phyloP scores from a whole-genome alignment of 192 early-diverging fungal genomes.

The Rhizophagus sp. region DNA sequence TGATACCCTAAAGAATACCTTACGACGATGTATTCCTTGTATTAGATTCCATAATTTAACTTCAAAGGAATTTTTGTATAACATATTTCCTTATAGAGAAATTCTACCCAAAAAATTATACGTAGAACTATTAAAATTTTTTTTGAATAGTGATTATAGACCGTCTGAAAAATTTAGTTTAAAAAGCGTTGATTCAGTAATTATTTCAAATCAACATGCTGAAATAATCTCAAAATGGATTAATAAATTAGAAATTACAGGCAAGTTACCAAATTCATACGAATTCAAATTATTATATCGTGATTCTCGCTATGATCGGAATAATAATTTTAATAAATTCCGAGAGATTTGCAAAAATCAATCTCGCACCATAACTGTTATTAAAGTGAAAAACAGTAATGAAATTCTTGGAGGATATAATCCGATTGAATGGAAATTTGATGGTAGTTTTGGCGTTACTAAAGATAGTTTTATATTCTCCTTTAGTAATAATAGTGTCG shows the following conservation, averaged over 20 bases:
- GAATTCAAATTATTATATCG: conserved; percentile 4
- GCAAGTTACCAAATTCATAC: neutral
- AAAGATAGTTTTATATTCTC: neutral
- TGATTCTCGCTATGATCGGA: neutral
- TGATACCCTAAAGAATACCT: neutral
- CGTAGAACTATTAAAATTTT: neutral
- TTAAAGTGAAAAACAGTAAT: neutral
- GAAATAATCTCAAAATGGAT: conserved; percentile 3
- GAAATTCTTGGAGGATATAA: conserved; percentile 20
- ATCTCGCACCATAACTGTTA: neutral
- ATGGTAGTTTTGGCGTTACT: neutral
- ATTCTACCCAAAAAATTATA: neutral
- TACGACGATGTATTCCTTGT: neutral
- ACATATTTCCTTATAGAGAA: neutral
- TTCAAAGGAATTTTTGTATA: neutral
- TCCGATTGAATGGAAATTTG: conserved; percentile 3
- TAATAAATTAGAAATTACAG: neutral
- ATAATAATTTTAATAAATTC: neutral
- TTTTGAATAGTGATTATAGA: neutral
- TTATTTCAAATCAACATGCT: neutral
- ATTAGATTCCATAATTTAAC: neutral
- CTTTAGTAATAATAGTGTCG: neutral
- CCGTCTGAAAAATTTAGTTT: too few relatives aligned
- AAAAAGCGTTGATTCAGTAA: neutral
- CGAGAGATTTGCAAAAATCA: neutral